Conservation (phyloP, 257 asterid species). For the Mitragyna speciosa region DNA sequence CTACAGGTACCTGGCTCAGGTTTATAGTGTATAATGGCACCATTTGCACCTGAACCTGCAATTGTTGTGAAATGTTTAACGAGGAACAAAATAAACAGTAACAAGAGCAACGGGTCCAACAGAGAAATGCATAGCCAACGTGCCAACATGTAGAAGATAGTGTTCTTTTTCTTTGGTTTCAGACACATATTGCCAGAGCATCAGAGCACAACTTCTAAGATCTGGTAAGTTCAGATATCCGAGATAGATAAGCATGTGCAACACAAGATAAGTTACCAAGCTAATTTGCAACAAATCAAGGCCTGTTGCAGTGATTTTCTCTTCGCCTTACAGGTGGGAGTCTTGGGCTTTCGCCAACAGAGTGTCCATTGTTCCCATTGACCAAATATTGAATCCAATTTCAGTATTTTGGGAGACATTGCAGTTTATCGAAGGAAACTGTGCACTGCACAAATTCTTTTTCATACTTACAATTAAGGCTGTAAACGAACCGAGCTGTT, state of each 20-base stretch:
- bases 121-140: not conserved
- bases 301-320: not conserved
- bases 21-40: conserved; percentile 92
- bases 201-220: not conserved
- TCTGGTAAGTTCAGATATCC: not conserved
- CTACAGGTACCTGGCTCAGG: conserved; percentile 80
- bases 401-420: not conserved
- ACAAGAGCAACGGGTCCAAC: not conserved
- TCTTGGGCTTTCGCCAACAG: not conserved
- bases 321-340: not conserved
- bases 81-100: not conserved
- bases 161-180: not conserved
- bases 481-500: too few relatives aligned
- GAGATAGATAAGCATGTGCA: not conserved
- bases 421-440: not conserved
- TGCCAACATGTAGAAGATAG: not conserved
- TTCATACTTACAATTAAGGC: not conserved
- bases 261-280: not conserved
- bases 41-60: conserved; percentile 95
- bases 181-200: not conserved
- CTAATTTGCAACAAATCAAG: not conserved
- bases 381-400: not conserved
- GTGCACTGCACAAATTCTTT: not conserved
- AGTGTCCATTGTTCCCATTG: not conserved
- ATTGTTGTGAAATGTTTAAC: conserved; percentile 9